Percentiles rank a stretch among this genome's conserved stretches.
These are phyloP conservation scores for Colletotrichum filicis DNA, from an alignment of 2,329 filamentous ascomycete species.

Conservation along the genomic window DNA sequence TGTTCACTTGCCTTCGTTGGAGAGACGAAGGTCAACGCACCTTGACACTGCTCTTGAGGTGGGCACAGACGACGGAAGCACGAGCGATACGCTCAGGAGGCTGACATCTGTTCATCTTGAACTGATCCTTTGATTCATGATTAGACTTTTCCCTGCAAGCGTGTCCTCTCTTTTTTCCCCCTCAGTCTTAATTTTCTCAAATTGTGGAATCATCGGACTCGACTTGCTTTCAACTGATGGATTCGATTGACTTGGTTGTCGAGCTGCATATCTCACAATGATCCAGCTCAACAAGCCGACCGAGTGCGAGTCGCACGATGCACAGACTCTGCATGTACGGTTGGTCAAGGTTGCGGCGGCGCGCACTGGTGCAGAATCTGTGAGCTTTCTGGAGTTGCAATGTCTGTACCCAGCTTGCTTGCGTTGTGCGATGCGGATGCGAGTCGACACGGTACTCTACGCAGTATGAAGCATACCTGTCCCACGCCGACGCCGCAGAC, in stretches of 20 bases:
- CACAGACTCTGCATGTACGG: constrained; percentile 19
- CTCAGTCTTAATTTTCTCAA: background rate
- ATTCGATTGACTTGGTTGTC: background rate
- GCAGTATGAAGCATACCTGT: background rate
- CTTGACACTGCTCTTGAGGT: background rate
- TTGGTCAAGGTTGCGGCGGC: background rate
- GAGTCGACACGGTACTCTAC: constrained; percentile 10
- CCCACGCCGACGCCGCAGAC: constrained; percentile 6
- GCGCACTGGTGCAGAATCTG: constrained; percentile 25
- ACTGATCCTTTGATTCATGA: too few species aligned
- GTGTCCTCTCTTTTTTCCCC: background rate
- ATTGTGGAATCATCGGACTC: background rate
- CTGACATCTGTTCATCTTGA: background rate
- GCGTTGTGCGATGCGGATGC: constrained; percentile 29
- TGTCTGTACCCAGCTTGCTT: constrained; percentile 12
- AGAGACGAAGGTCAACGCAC: constrained; percentile 1
- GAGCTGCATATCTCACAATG: background rate
- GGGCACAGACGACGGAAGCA: background rate
- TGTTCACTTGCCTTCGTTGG: background rate
- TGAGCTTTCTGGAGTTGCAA: background rate
- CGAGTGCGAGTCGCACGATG: constrained; percentile 12
- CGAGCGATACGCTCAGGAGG: background rate
- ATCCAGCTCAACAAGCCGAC: constrained; percentile 2
- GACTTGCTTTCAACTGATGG: background rate
- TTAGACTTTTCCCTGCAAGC: too few species aligned